phyloP scores from a whole-genome alignment of 23 red algal genomes.

The Gracilaria vermiculophylla region DNA sequence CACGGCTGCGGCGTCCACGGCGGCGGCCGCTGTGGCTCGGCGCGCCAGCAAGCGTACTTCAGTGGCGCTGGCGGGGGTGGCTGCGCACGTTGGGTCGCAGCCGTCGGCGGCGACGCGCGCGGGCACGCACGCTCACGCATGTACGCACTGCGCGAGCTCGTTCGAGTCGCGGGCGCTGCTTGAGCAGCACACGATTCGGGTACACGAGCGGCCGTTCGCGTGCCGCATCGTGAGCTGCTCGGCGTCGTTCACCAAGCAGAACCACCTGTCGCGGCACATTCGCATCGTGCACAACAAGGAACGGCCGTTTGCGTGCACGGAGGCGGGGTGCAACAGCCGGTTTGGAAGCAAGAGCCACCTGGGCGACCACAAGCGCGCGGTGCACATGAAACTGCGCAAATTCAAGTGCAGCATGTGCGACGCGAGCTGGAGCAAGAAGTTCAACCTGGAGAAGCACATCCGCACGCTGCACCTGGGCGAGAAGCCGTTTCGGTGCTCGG shows the following conservation, averaged over 20 bases:
- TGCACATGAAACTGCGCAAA: constrained; percentile 40
- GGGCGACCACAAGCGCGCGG: constrained; percentile 37
- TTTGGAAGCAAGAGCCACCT: constrained; percentile 59
- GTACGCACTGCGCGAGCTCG: not conserved
- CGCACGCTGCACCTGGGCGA: constrained; percentile 55
- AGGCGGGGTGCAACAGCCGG: constrained; percentile 20
- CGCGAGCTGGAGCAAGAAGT: constrained; percentile 33
- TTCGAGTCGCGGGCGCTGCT: not conserved
- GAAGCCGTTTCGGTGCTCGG: constrained; percentile 51
- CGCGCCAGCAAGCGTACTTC: no score
- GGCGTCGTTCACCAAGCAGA: constrained; percentile 49
- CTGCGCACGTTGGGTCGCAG: not conserved
- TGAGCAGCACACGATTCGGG: not conserved
- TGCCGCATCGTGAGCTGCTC: constrained; percentile 1
- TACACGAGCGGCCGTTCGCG: constrained; percentile 10
- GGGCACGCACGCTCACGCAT: no score
- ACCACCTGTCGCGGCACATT: constrained; percentile 53
- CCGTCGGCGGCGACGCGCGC: not conserved
- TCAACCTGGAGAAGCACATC: constrained; percentile 61
- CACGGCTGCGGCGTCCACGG: not conserved
- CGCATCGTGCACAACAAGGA: constrained; percentile 68
- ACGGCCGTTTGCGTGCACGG: constrained; percentile 58
- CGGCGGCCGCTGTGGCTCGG: not conserved
- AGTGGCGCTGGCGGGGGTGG: no score
- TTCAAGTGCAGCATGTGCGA: constrained; percentile 52